Percentiles rank a stretch among this genome's conserved stretches.
Conservation (phyloP, 2,329 filamentous ascomycete genomes). For the Ophiosphaerella herpotricha region DNA sequence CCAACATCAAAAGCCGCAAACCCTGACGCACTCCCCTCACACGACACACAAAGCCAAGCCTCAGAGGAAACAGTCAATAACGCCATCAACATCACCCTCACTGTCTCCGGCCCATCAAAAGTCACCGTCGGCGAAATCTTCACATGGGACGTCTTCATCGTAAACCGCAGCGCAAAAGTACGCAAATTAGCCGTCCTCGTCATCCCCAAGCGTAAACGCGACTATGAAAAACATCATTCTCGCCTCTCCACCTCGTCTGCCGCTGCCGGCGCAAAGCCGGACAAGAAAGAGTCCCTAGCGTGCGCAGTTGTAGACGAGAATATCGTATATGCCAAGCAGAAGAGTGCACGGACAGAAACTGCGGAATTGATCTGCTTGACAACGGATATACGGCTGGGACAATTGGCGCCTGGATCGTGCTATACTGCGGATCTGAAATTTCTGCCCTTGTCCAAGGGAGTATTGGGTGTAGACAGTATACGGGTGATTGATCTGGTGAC, state of each 20-base stretch:
- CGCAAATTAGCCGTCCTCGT: constrained; percentile 73
- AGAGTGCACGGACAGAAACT: constrained; percentile 64
- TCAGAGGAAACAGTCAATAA: constrained; percentile 24
- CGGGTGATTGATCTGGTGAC: constrained; percentile 73
- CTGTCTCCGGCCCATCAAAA: constrained; percentile 66
- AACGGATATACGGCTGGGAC: constrained; percentile 74
- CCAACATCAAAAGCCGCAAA: constrained; percentile 24
- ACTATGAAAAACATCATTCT: constrained; percentile 50
- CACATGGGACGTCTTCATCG: constrained; percentile 73
- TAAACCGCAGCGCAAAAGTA: constrained; percentile 67
- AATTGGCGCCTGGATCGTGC: constrained; percentile 72
- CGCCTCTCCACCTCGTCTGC: constrained; percentile 50
- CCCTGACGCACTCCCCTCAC: constrained; percentile 35
- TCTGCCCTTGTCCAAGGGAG: constrained; percentile 67
- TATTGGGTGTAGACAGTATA: constrained; percentile 72
- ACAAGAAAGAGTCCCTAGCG: constrained; percentile 52
- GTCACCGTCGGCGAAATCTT: constrained; percentile 70
- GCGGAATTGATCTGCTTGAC: constrained; percentile 75
- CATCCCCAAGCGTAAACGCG: constrained; percentile 66
- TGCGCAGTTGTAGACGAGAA: constrained; percentile 74
- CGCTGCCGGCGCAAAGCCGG: constrained; percentile 23
- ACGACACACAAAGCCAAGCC: constrained; percentile 19
- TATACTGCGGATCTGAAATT: constrained; percentile 76
- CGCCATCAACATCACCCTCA: constrained; percentile 75
- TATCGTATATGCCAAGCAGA: constrained; percentile 72